phyloP scores from a whole-genome alignment of 1,284 basidiomycete species.

The Tylopilus microsporus region DNA sequence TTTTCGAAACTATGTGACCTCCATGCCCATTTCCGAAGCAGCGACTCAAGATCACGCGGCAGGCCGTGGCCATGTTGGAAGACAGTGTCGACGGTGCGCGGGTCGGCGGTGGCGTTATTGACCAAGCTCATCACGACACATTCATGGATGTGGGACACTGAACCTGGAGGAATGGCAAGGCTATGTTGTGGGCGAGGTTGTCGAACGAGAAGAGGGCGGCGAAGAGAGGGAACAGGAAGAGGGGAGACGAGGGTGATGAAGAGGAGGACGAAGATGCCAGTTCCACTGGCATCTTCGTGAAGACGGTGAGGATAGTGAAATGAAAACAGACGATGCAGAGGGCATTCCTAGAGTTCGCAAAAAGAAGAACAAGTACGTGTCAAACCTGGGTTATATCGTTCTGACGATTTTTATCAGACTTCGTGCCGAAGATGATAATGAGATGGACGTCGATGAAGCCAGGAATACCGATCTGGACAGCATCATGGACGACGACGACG shows the following conservation, averaged over 20 bases:
- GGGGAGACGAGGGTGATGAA: slow-evolving; percentile 34
- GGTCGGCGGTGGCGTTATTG: slow-evolving; percentile 77
- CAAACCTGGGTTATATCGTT: neutral
- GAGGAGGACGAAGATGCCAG: slow-evolving; percentile 39
- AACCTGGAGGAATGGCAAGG: slow-evolving; percentile 71
- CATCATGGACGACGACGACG: slow-evolving; percentile 36
- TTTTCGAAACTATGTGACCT: slow-evolving; percentile 71
- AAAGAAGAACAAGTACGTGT: slow-evolving; percentile 22
- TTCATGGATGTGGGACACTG: slow-evolving; percentile 71
- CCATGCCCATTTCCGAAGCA: slow-evolving; percentile 80
- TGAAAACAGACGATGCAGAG: slow-evolving; percentile 28
- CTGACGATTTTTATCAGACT: slow-evolving; percentile 23
- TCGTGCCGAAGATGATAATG: slow-evolving; percentile 33
- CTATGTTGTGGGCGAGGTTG: slow-evolving; percentile 53
- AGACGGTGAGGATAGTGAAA: slow-evolving; percentile 31
- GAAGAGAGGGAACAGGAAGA: slow-evolving; percentile 28
- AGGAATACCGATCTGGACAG: slow-evolving; percentile 37
- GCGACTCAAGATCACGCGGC: slow-evolving; percentile 69
- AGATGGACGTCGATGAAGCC: slow-evolving; percentile 51
- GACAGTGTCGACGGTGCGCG: slow-evolving; percentile 89
- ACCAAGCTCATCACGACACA: slow-evolving; percentile 82
- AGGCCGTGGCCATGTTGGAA: slow-evolving; percentile 76
- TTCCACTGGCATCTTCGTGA: no score
- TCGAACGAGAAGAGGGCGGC: slow-evolving; percentile 39
- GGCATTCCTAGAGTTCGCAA: slow-evolving; percentile 33